phyloP scores from a whole-genome alignment of 192 early-diverging fungal species.

The Podila epigama region DNA sequence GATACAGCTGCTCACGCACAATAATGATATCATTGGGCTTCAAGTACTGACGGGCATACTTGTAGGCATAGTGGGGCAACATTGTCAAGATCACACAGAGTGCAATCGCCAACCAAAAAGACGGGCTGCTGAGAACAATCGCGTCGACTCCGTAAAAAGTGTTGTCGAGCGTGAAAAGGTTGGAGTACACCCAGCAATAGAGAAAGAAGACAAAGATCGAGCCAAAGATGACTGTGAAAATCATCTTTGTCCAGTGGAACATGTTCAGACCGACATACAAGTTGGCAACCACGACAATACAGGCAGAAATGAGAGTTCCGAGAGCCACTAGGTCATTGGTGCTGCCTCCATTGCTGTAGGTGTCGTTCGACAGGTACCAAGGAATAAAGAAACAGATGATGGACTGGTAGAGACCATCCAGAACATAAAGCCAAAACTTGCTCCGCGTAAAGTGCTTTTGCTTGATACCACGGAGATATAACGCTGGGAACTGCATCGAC shows the following conservation, averaged over 20 bases:
- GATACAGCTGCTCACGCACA: conserved; percentile 77
- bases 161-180: conserved; percentile 47
- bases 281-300: conserved; percentile 79
- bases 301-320: conserved; percentile 77
- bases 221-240: conserved; percentile 56
- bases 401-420: conserved; percentile 79
- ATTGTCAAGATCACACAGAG: conserved; percentile 69
- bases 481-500: conserved; percentile 74
- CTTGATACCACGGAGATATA: conserved; percentile 80
- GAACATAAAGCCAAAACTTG: conserved; percentile 79
- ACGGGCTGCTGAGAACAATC: conserved; percentile 67
- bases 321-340: conserved; percentile 71
- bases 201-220: conserved; percentile 49
- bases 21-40: conserved; percentile 85
- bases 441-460: conserved; percentile 74
- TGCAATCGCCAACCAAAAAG: conserved; percentile 75
- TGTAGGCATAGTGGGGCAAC: conserved; percentile 74
- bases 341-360: conserved; percentile 53
- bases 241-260: conserved; percentile 79
- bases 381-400: conserved; percentile 73
- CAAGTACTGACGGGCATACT: conserved; percentile 73
- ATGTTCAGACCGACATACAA: conserved; percentile 78
- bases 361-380: conserved; percentile 56
- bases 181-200: conserved; percentile 51
- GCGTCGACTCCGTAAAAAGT: conserved; percentile 61